Base-by-base conservation (phyloP, 164 flowering plant genomes). In the Vitis amurensis region DNA sequence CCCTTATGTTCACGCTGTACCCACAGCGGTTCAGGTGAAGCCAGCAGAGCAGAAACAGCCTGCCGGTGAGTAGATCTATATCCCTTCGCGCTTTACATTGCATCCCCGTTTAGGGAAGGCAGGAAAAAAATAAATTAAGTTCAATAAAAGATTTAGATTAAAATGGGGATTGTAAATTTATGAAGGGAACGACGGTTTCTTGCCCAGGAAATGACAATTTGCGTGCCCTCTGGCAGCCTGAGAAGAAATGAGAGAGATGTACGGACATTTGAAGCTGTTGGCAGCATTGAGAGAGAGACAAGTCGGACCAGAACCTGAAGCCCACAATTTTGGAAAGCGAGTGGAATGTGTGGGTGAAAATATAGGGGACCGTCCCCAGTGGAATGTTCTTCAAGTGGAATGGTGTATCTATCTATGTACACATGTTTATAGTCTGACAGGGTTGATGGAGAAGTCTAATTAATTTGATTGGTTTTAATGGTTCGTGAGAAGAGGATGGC, bases 41-140 rank as follows among this genome's bases (percentile, higher is more conserved):
- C 82, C 93, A 2, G 78, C 87, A 1, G 97, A 92, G 57, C 92
- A 92, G 77, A 92, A 91, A 61, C 91, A 91, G 69, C 89, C 91
- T 11, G 90, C 94, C 14, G 94, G 91, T 84, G 84, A 91, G 86
- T 89, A 79, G 71, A 74, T 49, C 13, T 14, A 3, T 50, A 11
- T 16, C 47, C 62, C 13, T 23, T 55, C n/a, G 57, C 58, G 71
- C 56, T 50, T 56, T 59, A 4, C 3, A 27, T 58, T 48, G 61
- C 64, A 57, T 58, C 70, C 60, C 62, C 57, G 37, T 50, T 30
- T 67, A 48, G 37, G 47, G 51, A 52, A 29, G n/a, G 30, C 44
- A n/a, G 15, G 44, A 56, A 30, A 58, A 50, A 9, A 19, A 67
- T 16, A 27, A 8, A 47, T 37, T 37, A 37, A 37, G 44, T 37